Evolutionary conservation across 2,329 filamentous ascomycete genomes (phyloP).

Genomic region (Aspergillus nomiae): DNA sequence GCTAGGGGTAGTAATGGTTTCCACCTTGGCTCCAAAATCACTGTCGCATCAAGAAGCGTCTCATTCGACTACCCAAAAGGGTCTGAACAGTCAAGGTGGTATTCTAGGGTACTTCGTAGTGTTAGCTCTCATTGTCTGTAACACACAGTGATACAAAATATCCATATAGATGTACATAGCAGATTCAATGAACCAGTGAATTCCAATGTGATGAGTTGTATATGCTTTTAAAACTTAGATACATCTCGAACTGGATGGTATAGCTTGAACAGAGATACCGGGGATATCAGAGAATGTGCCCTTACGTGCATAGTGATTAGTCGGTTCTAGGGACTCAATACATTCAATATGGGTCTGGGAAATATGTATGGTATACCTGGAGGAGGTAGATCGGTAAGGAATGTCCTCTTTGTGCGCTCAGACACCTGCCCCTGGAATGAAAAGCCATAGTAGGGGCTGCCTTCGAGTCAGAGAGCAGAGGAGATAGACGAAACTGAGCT

Average conservation of each 20-base stretch:
- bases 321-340: background rate
- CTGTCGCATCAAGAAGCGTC: no score
- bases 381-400: background rate
- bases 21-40: background rate
- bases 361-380: no score
- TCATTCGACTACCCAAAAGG: no score
- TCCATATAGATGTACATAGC: no score
- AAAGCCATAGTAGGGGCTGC: background rate
- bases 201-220: background rate
- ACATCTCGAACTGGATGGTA: no score
- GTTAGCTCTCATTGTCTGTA: no score
- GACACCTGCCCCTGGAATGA: background rate
- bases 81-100: no score
- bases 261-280: no score
- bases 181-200: background rate
- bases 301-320: background rate
- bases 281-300: background rate
- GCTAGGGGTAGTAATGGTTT: background rate
- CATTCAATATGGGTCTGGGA: background rate
- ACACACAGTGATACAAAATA: no score
- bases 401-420: background rate
- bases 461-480: background rate
- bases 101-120: no score
- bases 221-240: no score
- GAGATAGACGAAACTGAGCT: background rate